Evolutionary conservation across 2,329 filamentous ascomycete genomes (phyloP).

Genomic region (Ascochyta pisi): DNA sequence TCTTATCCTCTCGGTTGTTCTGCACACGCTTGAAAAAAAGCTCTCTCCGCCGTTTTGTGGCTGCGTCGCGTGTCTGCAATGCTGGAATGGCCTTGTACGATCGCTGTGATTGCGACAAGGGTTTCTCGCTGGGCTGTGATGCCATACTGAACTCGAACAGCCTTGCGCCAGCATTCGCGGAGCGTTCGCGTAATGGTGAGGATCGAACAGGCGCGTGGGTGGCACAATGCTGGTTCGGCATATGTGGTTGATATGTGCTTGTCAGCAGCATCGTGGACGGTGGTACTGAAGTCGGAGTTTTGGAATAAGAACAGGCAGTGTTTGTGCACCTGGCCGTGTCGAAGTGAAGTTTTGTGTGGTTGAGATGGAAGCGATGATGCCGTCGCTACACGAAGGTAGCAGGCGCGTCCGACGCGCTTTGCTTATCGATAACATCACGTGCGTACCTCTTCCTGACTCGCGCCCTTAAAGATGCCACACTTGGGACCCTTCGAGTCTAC

Average conservation of each 20-base stretch:
- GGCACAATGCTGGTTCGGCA: slow-evolving; percentile 33
- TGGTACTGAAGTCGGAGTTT: not conserved
- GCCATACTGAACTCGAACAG: slow-evolving; percentile 41
- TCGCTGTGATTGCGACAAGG: slow-evolving; percentile 30
- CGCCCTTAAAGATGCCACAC: too few species aligned
- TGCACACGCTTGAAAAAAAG: slow-evolving; percentile 70
- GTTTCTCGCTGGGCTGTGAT: slow-evolving; percentile 27
- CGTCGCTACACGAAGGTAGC: slow-evolving; percentile 14
- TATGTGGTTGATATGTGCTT: slow-evolving; percentile 30
- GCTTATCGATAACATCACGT: slow-evolving; percentile 21
- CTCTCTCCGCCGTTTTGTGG: slow-evolving; percentile 68
- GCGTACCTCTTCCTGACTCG: not conserved
- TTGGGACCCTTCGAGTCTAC: too few species aligned
- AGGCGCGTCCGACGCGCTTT: slow-evolving; percentile 18
- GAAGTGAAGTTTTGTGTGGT: not conserved
- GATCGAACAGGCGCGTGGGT: slow-evolving; percentile 44
- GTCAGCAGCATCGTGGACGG: slow-evolving; percentile 38
- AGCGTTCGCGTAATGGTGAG: slow-evolving; percentile 55
- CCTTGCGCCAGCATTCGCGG: slow-evolving; percentile 44
- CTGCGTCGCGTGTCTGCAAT: slow-evolving; percentile 65
- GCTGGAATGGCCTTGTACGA: slow-evolving; percentile 69
- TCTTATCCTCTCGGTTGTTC: slow-evolving; percentile 53
- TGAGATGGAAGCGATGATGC: slow-evolving; percentile 7
- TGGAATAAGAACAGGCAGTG: not conserved
- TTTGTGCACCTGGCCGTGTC: not conserved